phyloP scores from a whole-genome alignment of 352 stramenopile species.

The Phytophthora ramorum region DNA sequence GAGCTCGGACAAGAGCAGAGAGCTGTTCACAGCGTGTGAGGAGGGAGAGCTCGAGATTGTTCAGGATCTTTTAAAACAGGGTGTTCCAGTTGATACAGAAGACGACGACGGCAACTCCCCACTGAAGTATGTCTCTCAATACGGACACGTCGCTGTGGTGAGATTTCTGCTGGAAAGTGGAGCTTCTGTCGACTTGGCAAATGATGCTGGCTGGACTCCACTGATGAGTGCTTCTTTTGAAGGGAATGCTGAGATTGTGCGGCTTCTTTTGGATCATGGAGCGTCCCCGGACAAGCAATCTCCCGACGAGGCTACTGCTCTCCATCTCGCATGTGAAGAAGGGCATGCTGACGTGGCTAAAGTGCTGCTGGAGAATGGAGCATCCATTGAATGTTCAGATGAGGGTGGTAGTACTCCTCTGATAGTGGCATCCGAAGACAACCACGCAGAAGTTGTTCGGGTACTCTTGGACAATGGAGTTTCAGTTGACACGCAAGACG shows the following conservation, averaged over 20 bases:
- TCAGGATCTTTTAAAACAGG: neutral
- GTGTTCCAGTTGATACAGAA: neutral
- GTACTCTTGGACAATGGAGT: too few relatives aligned
- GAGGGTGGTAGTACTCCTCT: neutral
- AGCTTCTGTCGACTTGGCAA: neutral
- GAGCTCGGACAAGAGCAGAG: too few relatives aligned
- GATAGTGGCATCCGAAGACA: neutral
- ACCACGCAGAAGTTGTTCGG: neutral
- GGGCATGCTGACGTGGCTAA: constrained; percentile 2
- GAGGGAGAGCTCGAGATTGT: neutral
- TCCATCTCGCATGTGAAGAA: neutral
- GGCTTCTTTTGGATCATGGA: neutral
- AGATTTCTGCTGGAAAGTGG: constrained; percentile 1
- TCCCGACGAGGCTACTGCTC: neutral
- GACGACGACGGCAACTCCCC: constrained; percentile 1
- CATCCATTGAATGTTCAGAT: neutral
- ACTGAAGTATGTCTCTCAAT: neutral
- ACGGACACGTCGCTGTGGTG: constrained; percentile 4
- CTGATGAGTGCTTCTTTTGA: neutral
- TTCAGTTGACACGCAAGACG: too few relatives aligned
- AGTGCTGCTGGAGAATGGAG: neutral
- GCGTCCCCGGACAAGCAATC: neutral
- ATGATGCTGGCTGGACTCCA: neutral
- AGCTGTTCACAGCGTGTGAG: neutral
- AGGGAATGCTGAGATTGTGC: neutral